phyloP scores from a whole-genome alignment of 306 rosid genomes.

The Vicia sativa region DNA sequence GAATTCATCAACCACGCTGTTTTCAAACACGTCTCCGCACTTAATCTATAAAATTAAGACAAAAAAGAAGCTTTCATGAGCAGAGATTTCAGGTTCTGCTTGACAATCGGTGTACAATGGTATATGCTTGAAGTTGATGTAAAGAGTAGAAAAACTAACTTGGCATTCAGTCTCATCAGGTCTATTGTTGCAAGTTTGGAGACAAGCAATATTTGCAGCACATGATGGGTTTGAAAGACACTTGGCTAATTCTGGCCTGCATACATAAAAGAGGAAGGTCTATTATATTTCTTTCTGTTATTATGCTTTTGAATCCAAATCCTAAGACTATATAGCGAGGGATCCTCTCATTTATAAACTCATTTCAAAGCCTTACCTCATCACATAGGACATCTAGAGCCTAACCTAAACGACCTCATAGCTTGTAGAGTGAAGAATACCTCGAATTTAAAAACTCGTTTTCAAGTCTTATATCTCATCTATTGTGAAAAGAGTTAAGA shows the following conservation, averaged over 20 bases:
- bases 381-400: too few relatives aligned
- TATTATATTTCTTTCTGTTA: constrained; percentile 1
- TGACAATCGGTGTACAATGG: constrained; percentile 6
- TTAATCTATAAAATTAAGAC: constrained; percentile 61
- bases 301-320: neutral
- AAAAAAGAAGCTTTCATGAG: constrained; percentile 32
- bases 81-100: constrained; percentile 5
- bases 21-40: constrained; percentile 91
- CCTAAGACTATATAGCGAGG: too few relatives aligned
- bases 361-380: too few relatives aligned
- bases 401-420: too few relatives aligned
- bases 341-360: too few relatives aligned
- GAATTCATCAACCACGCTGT: constrained; percentile 88
- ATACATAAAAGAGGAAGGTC: constrained; percentile 37
- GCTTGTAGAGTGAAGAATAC: neutral
- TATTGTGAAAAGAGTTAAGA: too few relatives aligned
- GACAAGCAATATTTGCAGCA: constrained; percentile 94
- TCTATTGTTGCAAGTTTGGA: constrained; percentile 94
- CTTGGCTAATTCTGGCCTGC: constrained; percentile 86
- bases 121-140: constrained; percentile 1
- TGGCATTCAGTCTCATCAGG: constrained; percentile 98
- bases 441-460: neutral
- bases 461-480: too few relatives aligned
- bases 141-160: constrained; percentile 51
- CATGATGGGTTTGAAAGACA: constrained; percentile 87